Conservation (phyloP, 1,284 basidiomycete species). For the Ustanciosporium gigantosporum region DNA sequence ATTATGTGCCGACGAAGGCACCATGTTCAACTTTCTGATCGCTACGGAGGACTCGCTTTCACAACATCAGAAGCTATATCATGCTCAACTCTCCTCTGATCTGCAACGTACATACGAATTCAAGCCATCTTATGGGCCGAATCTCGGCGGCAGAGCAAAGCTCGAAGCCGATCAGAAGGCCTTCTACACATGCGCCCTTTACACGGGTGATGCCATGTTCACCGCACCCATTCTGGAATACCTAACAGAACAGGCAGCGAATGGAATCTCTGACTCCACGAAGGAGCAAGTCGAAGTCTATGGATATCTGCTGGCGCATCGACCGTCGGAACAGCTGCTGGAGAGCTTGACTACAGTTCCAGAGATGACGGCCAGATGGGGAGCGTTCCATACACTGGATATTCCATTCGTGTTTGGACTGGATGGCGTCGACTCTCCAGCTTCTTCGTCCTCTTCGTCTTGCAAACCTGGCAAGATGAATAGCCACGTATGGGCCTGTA, state of each 20-base stretch:
- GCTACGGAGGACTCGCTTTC: constrained; percentile 15
- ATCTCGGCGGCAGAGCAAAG: constrained; percentile 1
- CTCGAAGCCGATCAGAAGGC: constrained; percentile 6
- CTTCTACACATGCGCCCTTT: constrained; percentile 32
- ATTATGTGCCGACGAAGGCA: constrained; percentile 39
- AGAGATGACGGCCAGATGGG: constrained; percentile 29
- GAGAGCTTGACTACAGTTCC: constrained; percentile 15
- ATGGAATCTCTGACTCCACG: background rate
- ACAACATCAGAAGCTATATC: constrained; percentile 12
- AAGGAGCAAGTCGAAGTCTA: constrained; percentile 9
- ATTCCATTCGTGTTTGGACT: constrained; percentile 37
- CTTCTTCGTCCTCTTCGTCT: background rate
- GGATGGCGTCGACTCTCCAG: background rate
- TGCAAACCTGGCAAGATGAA: too few relatives aligned
- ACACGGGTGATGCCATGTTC: constrained; percentile 42
- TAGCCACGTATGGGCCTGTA: too few relatives aligned
- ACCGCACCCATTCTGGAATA: constrained; percentile 31
- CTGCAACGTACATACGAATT: constrained; percentile 18
- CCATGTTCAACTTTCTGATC: constrained; percentile 44
- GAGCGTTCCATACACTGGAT: constrained; percentile 34
- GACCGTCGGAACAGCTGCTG: constrained; percentile 19
- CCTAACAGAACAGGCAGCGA: constrained; percentile 5
- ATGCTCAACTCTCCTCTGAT: constrained; percentile 11
- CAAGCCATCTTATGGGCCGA: constrained; percentile 2
- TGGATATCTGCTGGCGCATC: constrained; percentile 27